Evolutionary conservation across 345 rosid genomes (phyloP).

Genomic region (Dipteronia dyeriana): DNA sequence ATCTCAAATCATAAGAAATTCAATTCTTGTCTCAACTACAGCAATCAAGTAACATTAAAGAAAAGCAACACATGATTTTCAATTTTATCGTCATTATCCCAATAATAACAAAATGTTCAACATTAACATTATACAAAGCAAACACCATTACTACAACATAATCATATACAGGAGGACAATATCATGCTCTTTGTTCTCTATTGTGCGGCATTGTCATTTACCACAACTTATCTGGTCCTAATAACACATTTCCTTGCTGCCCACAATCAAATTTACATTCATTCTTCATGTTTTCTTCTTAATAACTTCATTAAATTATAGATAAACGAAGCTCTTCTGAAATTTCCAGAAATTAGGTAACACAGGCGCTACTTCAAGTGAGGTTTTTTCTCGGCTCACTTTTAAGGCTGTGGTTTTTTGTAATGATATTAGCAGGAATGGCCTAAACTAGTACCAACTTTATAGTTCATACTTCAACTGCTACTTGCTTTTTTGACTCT

Average conservation of each 20-base stretch:
- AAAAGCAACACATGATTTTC: too few relatives aligned
- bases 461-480: constrained; percentile 16
- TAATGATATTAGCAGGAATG: constrained; percentile 5
- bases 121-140: background rate
- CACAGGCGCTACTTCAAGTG: background rate
- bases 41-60: background rate
- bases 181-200: constrained; percentile 9
- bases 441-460: background rate
- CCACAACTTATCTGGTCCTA: background rate
- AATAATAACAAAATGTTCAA: background rate
- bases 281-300: background rate
- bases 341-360: background rate
- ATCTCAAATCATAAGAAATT: background rate
- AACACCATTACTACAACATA: constrained; percentile 10
- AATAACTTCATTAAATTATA: background rate
- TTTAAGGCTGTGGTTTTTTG: background rate
- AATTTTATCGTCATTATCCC: background rate
- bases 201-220: background rate
- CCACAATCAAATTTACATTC: background rate
- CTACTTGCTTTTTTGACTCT: constrained; percentile 30
- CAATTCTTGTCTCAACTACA: background rate
- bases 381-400: background rate
- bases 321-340: background rate
- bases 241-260: background rate
- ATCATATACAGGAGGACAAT: constrained; percentile 19